Evolutionary conservation across 495 filamentous ascomycete genomes (phyloP).

Genomic region (Collariella sp.): DNA sequence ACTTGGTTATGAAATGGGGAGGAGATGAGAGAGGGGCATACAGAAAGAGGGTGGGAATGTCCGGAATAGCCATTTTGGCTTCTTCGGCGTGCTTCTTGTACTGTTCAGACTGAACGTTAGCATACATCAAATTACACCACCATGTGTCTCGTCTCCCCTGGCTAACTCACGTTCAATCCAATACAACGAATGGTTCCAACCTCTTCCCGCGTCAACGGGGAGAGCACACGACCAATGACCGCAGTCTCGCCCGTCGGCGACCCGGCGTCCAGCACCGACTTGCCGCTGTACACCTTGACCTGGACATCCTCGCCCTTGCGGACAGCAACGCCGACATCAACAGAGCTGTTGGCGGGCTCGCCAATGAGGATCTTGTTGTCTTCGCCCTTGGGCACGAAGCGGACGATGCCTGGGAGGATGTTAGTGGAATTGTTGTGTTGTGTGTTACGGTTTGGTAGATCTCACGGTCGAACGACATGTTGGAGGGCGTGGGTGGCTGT

Average conservation of each 20-base stretch:
- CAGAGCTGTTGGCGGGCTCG: conserved; percentile 43
- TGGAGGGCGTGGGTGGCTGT: background rate
- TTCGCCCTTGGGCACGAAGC: conserved; percentile 49
- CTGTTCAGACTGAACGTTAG: conserved; percentile 21
- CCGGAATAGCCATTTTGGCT: conserved; percentile 38
- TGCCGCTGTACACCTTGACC: conserved; percentile 47
- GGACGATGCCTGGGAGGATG: conserved; percentile 44
- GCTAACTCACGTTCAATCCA: conserved; percentile 35
- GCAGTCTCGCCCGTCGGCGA: conserved; percentile 41
- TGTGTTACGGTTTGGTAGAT: too few relatives aligned
- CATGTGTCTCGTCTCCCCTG: background rate
- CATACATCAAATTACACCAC: too few relatives aligned
- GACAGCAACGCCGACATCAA: conserved; percentile 49
- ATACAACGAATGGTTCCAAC: conserved; percentile 41
- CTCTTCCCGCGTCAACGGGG: conserved; percentile 42
- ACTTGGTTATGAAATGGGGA: background rate
- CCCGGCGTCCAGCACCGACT: conserved; percentile 46
- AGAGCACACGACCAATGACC: conserved; percentile 45
- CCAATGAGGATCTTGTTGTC: conserved; percentile 46
- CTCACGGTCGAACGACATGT: conserved; percentile 6
- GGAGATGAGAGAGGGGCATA: conserved; percentile 10
- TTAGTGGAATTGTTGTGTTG: background rate
- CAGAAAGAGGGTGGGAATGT: conserved; percentile 39
- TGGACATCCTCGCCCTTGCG: conserved; percentile 47
- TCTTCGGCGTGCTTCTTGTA: conserved; percentile 40